Evolutionary conservation across 495 filamentous ascomycete genomes (phyloP).

Genomic region (Cryomyces minteri): DNA sequence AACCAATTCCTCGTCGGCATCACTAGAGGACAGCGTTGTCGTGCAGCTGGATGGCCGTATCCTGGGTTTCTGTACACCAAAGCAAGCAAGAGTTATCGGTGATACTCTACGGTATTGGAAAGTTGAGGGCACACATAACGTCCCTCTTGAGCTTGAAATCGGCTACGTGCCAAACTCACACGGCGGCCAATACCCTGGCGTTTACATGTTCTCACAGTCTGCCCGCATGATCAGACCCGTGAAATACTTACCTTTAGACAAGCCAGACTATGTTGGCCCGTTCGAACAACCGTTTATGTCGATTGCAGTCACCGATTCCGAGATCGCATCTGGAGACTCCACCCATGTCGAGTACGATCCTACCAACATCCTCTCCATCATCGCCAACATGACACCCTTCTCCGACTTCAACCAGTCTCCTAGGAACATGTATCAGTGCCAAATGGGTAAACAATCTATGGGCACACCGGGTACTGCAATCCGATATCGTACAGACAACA

Average conservation of each 20-base stretch:
- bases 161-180: conserved; percentile 74
- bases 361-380: conserved; percentile 91
- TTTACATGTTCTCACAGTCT: conserved; percentile 78
- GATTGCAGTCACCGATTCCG: conserved; percentile 70
- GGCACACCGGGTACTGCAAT: conserved; percentile 83
- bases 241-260: conserved; percentile 72
- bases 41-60: conserved; percentile 82
- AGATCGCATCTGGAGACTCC: conserved; percentile 69
- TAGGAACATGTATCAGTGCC: conserved; percentile 98
- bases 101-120: conserved; percentile 88
- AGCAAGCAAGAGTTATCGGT: conserved; percentile 56
- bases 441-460: conserved; percentile 99
- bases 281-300: conserved; percentile 98
- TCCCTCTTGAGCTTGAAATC: conserved; percentile 78
- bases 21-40: conserved; percentile 59
- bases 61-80: conserved; percentile 74
- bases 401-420: conserved; percentile 98
- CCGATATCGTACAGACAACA: conserved; percentile 86
- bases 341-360: conserved; percentile 91
- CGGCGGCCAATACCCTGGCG: conserved; percentile 83
- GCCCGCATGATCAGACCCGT: conserved; percentile 81
- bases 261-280: conserved; percentile 73
- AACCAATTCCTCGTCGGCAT: conserved; percentile 47
- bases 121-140: conserved; percentile 67
- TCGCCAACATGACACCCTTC: conserved; percentile 97